A percentile compares a stretch with the other conserved stretches of the same genome.
These are phyloP conservation scores for Cladosporium sp. DNA, from an alignment of 2,329 filamentous ascomycete genomes.

Conservation along the genomic window DNA sequence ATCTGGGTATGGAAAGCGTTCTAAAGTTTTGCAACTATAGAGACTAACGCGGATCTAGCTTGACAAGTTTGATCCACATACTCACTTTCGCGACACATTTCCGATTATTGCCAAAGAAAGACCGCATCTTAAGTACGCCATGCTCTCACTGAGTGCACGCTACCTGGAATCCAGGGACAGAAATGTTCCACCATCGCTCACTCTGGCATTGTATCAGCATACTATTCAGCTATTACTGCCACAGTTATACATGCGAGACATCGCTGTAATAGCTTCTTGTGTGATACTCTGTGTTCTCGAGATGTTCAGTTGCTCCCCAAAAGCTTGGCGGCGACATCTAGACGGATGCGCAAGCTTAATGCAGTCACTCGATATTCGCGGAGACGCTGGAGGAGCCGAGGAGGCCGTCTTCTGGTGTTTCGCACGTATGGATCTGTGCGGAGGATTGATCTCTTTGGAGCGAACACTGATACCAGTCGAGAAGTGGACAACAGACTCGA, in stretches of 20 bases:
- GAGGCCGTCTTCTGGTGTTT: slow-evolving; percentile 59
- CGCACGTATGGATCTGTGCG: slow-evolving; percentile 56
- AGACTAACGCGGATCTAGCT: slow-evolving; percentile 35
- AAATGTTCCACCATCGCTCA: slow-evolving; percentile 46
- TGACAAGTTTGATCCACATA: slow-evolving; percentile 55
- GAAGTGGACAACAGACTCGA: slow-evolving; percentile 45
- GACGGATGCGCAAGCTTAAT: slow-evolving; percentile 56
- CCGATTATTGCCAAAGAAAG: slow-evolving; percentile 48
- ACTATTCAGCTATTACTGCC: slow-evolving; percentile 45
- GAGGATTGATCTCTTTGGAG: slow-evolving; percentile 53
- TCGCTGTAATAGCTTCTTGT: slow-evolving; percentile 46
- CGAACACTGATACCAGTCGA: slow-evolving; percentile 49
- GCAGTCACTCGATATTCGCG: slow-evolving; percentile 49
- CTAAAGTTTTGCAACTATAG: background rate
- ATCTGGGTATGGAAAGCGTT: slow-evolving; percentile 37
- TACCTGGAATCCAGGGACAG: slow-evolving; percentile 51
- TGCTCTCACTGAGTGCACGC: slow-evolving; percentile 53
- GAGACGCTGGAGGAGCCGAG: slow-evolving; percentile 49
- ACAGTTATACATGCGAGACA: slow-evolving; percentile 42
- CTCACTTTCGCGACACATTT: slow-evolving; percentile 51
- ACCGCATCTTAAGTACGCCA: slow-evolving; percentile 46
- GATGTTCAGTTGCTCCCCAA: slow-evolving; percentile 46
- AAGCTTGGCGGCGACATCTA: slow-evolving; percentile 54
- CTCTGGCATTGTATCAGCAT: slow-evolving; percentile 53
- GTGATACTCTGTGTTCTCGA: slow-evolving; percentile 48